Evolutionary conservation across 2,329 filamentous ascomycete species (phyloP), one percentile per base, ranked within the genome.

Genomic region (Elsinoe australis): DNA sequence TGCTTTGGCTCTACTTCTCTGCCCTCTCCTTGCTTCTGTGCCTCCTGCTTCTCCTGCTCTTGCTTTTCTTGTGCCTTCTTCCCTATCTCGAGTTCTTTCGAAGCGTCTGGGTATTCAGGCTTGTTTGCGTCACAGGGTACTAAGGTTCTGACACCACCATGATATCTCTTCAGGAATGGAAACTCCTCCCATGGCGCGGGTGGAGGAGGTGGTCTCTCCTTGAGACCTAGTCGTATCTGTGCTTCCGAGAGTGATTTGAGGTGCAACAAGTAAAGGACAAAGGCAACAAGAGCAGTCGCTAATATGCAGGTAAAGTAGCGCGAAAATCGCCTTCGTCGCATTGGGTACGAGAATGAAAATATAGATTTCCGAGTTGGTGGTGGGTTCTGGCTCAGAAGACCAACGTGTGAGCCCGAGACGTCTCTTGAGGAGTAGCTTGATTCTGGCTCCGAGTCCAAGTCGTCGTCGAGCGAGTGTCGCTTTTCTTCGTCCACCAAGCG

Each of bases 111-210:
- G 61, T 94, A 96, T 60, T 96, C 86, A 0, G 89, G 83, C 7
- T 74, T 70, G 55, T 89, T 90, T 39, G 85, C 71, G 10, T 73
- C 64, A 19, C 80, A 68, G 0, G 79, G 67, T 0, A 85, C 78
- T 52, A 98, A 61, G 0, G 77, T 83, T 54, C 82, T 75, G 51
- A 98, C 75, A 1, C 92, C 92, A 10, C 88, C 90, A 63, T 95
- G 92, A 63, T 95, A 98, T 53, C 89, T 77, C 52, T 82, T 83
- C 52, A 98, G 66, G 59, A 95, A 94, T 0, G 81, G 79, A 61
- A 94, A 96, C 7, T 76, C 78, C 62, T 94, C 86, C 88, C 89
- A 96, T n/a, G 77, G 66, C 0, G 81, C 79, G 9, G 86, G 85
- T 15, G 80, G 77, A 0, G 77, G 66, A 0, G 79, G 73, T 9